These are phyloP conservation scores for Rhodotorula sp. DNA, from an alignment of 1,284 basidiomycete genomes.

Conservation along the genomic window DNA sequence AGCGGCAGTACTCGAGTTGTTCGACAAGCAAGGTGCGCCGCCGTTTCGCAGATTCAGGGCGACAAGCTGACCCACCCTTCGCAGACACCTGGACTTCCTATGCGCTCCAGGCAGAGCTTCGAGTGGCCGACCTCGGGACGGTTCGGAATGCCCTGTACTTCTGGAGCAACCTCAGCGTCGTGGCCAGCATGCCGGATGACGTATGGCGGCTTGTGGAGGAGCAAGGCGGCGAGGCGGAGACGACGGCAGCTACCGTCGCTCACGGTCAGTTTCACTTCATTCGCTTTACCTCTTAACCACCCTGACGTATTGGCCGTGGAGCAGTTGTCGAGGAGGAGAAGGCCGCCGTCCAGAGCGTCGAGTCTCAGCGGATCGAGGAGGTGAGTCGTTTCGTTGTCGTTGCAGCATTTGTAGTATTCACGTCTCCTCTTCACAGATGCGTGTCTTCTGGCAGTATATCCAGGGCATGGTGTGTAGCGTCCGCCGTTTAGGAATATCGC, in stretches of 20 bases:
- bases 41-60: too few species aligned
- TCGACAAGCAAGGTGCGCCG: conserved; percentile 63
- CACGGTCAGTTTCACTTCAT: background rate
- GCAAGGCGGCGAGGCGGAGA: conserved; percentile 29
- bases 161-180: conserved; percentile 77
- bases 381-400: conserved; percentile 13
- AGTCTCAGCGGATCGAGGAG: conserved; percentile 69
- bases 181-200: conserved; percentile 48
- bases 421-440: conserved; percentile 67
- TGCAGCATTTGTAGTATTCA: too few species aligned
- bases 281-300: background rate
- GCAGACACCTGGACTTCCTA: conserved; percentile 67
- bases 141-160: conserved; percentile 71
- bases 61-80: background rate
- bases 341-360: conserved; percentile 57
- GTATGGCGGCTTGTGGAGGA: conserved; percentile 42
- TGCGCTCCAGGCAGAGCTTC: conserved; percentile 63
- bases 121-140: conserved; percentile 61
- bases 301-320: fast-evolving
- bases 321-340: conserved; percentile 53
- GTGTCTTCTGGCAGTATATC: conserved; percentile 75
- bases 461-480: conserved; percentile 23
- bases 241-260: background rate
- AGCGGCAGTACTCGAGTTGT: conserved; percentile 82
- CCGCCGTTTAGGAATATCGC: conserved; percentile 47